Evolutionary conservation across 768 basidiomycete genomes (phyloP), one percentile per base, ranked within the genome.

Genomic region (Tulasnella sp.): DNA sequence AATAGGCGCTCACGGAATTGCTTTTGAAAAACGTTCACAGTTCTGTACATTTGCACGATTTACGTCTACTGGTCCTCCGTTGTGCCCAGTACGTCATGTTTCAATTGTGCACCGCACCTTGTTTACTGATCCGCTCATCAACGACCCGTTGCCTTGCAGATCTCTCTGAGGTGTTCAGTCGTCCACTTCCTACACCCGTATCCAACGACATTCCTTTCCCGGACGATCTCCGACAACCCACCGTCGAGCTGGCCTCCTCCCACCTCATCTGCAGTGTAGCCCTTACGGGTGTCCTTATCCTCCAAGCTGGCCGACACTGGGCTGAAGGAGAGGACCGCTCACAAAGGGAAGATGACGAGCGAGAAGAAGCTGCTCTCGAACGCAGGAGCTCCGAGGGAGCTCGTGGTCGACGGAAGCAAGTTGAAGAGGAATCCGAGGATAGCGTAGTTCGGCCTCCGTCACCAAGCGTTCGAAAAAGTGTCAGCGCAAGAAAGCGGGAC

Each of bases 181-280:
- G 49, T 36, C 53, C 86, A 29, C 82, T 84, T n/a, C 63, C 67
- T 23, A 65, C 67, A 14, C 62, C 65, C 61, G 31, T 60, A 41
- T 54, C 48, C 49, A 23, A 9, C 49, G 50, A 70, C 57, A 77
- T 80, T 50, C 75, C 78, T 15, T 81, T 88, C 68, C 86, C 87
- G 6, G 71, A 74, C 17, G 65, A 72, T 0, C 74, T 90, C 11
- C 78, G 81, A 7, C 72, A 68, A 39, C 75, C 80, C 12, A 84
- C 82, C 1, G 77, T 90, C 45, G 84, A 84, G 57, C 80, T 91
- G 50, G 88, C 88, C 0, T 86, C 87, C 27, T 82, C 78, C 64
- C 80, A 91, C 66, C 83, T 91, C 65, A 78, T 90, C 58, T 89
- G 85, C 72, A 85, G 84, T 65, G 88, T 91, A 45, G 85, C 86